Base-by-base conservation (phyloP, 31 red algal species). In the Asparagopsis taxiformis region DNA sequence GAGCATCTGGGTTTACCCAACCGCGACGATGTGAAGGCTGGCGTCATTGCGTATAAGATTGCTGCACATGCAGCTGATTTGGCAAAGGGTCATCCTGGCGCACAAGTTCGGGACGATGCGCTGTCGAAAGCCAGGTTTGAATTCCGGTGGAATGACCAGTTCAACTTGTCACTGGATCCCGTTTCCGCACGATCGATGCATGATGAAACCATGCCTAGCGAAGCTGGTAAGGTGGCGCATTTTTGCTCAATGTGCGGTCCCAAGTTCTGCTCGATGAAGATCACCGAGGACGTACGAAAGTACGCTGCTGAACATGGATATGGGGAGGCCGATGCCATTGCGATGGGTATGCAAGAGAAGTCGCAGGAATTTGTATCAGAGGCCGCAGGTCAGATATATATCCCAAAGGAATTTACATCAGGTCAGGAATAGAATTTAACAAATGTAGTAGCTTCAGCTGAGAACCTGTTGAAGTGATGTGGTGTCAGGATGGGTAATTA, bases 231-330 rank as follows among this genome's bases (percentile, higher is more conserved):
- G 71, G 69, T 79, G 16, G 91, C 97, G 46, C 97, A 94, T 48
- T 99, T 99, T 70, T 99, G 97, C 68, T 95, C 92, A 9, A 95
- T 99, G 97, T 99, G 97, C 57, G 92, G 91, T 0, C 91, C 92
- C 48, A 94, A 99, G 69, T 99, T 99, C 62, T 99, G 97, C 60
- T 99, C 97, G 49, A 99, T 99, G 97, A 94, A 91, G 70, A 95
- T 99, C 46, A 96, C 97, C n/a, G 85, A 95, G 43, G 97, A 99
- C 72, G 90, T 99, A 9, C 73, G 97, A 7, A 62, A 65, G 55
- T 99, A 95, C 52, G 91, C 97, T 0, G 68, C 82, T 35, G 81
- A 93, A 44, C 80, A 99, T 70, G 97, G 97, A 13, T 99, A 99
- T 74, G 83, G 79, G 31, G 77, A 72, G 35, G 59, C 54, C 4